Percentiles rank a stretch among this genome's conserved stretches.
These are phyloP conservation scores for Chiua sp. DNA, from an alignment of 1,284 basidiomycete species.

Conservation along the genomic window DNA sequence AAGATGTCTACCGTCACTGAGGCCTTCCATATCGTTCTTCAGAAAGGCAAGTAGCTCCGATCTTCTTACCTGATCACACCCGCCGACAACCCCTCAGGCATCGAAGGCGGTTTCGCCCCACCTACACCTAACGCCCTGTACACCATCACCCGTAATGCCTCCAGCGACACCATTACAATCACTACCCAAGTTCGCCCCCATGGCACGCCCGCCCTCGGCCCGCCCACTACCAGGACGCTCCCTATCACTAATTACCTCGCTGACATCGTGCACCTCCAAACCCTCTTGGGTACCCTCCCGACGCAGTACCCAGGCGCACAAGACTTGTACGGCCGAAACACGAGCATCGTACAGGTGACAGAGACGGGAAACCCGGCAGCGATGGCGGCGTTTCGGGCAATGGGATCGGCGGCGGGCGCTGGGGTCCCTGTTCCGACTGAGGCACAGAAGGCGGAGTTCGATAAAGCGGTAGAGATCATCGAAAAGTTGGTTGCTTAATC, in stretches of 20 bases:
- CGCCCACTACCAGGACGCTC: constrained; percentile 41
- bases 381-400: constrained; percentile 28
- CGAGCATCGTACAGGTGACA: constrained; percentile 52
- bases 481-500: constrained; percentile 51
- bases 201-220: constrained; percentile 52
- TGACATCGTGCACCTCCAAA: constrained; percentile 60
- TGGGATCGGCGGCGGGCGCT: constrained; percentile 59
- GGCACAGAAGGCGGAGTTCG: constrained; percentile 68
- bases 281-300: constrained; percentile 58
- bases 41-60: constrained; percentile 41
- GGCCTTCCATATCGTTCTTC: constrained; percentile 21
- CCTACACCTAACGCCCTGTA: constrained; percentile 63
- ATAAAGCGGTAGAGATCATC: constrained; percentile 70
- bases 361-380: not conserved
- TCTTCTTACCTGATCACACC: not conserved
- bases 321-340: constrained; percentile 74
- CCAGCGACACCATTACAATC: constrained; percentile 49
- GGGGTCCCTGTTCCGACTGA: constrained; percentile 58
- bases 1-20: constrained; percentile 16
- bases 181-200: constrained; percentile 50
- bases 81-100: constrained; percentile 49
- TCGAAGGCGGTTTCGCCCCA: constrained; percentile 74
- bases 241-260: constrained; percentile 38
- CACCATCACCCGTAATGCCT: constrained; percentile 49
- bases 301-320: constrained; percentile 60